Conservation (phyloP, 495 filamentous ascomycete genomes). For the Penicillium argentinense region DNA sequence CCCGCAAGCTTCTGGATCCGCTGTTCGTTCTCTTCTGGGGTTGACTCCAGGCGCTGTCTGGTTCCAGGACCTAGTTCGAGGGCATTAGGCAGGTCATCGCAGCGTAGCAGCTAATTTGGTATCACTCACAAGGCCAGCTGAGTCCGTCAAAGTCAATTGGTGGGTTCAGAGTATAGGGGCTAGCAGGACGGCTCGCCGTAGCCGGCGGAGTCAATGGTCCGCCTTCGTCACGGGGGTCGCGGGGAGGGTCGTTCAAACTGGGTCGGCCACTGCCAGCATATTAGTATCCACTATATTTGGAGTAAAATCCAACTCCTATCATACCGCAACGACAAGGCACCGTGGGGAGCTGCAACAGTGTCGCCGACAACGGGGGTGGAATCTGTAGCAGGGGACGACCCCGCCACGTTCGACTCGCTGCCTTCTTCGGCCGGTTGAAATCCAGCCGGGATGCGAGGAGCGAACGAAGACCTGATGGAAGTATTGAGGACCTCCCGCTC, state of each 20-base stretch:
- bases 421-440: constrained; percentile 25
- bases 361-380: constrained; percentile 17
- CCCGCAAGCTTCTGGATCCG: constrained; percentile 76
- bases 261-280: constrained; percentile 18
- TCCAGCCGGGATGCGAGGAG: constrained; percentile 40
- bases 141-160: constrained; percentile 71
- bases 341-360: constrained; percentile 6
- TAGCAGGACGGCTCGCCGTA: constrained; percentile 52
- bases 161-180: constrained; percentile 62
- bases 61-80: constrained; percentile 68
- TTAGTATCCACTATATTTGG: too few species aligned
- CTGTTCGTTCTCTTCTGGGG: constrained; percentile 66
- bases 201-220: constrained; percentile 47
- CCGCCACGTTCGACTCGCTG: constrained; percentile 2
- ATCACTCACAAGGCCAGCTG: constrained; percentile 66
- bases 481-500: constrained; percentile 53
- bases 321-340: constrained; percentile 32
- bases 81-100: background rate
- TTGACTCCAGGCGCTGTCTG: constrained; percentile 75
- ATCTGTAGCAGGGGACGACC: constrained; percentile 20
- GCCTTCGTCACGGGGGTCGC: constrained; percentile 73
- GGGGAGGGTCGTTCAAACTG: constrained; percentile 62
- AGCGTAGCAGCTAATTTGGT: too few species aligned
- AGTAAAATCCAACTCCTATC: too few species aligned
- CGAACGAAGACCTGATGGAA: constrained; percentile 52